Evolutionary conservation across 163 green algal species (phyloP), one percentile per base, ranked within the genome.

Genomic region (Scenedesmus sp.): DNA sequence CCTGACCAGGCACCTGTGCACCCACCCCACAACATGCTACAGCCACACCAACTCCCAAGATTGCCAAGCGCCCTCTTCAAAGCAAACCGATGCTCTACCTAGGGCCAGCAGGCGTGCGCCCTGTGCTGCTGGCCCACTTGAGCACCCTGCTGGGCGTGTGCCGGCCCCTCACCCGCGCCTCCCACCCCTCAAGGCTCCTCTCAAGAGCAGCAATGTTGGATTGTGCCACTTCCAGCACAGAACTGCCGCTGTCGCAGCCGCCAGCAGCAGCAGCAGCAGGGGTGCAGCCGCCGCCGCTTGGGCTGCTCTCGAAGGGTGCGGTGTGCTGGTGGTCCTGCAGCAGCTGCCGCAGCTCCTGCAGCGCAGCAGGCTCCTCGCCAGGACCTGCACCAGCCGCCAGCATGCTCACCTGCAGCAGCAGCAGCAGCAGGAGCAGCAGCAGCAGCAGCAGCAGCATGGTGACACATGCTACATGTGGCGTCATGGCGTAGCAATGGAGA

Each of bases 81-180:
- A 46, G 34, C 34, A 46, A 46, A 46, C 34, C 34, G 34, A 46
- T 46, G 34, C 34, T 46, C 34, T 46, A 46, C 34, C 34, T 46
- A 46, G 34, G 34, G 34, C 23, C 70, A 5, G 70, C 70, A 6
- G 70, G 70, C 3, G 70, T 79, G 70, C 23, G 70, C 52, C 52
- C 88, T 1, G 9, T 23, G 12, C 76, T 77, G 60, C 77, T 90
- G 0, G 91, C 70, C 92, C 92, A 94, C 67, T 92, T 94, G n/a
- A 94, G 46, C 15, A 94, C 89, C 23, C 92, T 57, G n/a, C 67
- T 90, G 16, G 92, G 92, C 55, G 88, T 62, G 20, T 94, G 92
- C 7, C 82, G 86, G 64, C 73, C 89, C 18, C 76, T 66, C 8
- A 91, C 74, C 3, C 90, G 83, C 3, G n/a, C 70, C 85, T 94